Conservation (phyloP, 257 asterid species). For the Solanum infundibuliforme region DNA sequence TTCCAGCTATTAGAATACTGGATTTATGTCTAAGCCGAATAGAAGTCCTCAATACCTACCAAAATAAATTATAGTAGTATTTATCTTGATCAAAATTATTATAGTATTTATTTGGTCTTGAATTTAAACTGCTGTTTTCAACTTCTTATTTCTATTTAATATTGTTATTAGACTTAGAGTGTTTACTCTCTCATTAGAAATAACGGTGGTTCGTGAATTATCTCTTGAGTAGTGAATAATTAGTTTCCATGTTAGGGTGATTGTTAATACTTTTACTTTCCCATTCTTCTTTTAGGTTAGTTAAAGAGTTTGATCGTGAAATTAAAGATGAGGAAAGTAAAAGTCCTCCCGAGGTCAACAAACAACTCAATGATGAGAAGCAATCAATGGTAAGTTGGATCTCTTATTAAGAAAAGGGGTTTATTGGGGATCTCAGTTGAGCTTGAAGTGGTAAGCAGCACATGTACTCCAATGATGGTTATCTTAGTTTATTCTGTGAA, state of each 20-base stretch:
- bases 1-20: not conserved
- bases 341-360: slow-evolving; percentile 66
- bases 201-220: not conserved
- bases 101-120: not conserved
- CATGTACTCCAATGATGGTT: not conserved
- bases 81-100: not conserved
- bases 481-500: not conserved
- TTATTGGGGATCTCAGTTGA: not conserved
- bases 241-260: not conserved
- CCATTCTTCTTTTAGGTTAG: slow-evolving; percentile 38
- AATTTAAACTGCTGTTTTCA: not conserved
- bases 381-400: slow-evolving; percentile 65
- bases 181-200: not conserved
- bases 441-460: not conserved
- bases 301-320: slow-evolving; percentile 95
- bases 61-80: not conserved
- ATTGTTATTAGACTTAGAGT: not conserved
- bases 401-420: not conserved
- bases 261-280: not conserved
- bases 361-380: slow-evolving; percentile 90
- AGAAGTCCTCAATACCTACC: not conserved
- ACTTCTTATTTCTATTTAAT: not conserved
- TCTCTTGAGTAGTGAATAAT: not conserved
- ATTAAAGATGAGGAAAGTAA: slow-evolving; percentile 85
- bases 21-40: not conserved